Base-by-base conservation (phyloP, 257 asterid species). In the Rauvolfia tetraphylla region DNA sequence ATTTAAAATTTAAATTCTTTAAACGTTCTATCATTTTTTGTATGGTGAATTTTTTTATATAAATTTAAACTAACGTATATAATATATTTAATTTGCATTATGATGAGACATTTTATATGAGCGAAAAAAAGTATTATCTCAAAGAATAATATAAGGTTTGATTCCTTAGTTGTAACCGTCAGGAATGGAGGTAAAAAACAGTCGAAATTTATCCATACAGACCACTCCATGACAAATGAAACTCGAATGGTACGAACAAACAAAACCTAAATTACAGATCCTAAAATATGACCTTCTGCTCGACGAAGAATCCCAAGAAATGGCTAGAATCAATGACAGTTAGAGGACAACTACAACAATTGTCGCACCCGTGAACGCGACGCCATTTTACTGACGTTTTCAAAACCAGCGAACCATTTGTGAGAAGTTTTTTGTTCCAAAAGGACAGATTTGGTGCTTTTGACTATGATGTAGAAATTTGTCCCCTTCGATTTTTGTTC, bases 261-360 rank as follows among this genome's bases (percentile, higher is more conserved):
- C 51, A 22, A 6, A 56, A 78, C 61, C 41, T 7, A 34, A 27
- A 38, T 42, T 62, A 49, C 65, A 72, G 71, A 33, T 20, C 81
- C 82, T 38, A 71, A 78, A 42, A 42, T 72, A 74, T 38, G 29
- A 31, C 71, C 62, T 70, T 77, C 27, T 9, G 51, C 46, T 48
- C 66, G 85, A 75, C 85, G 91, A 83, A 71, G 71, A 80, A 80
- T 78, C 86, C 77, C n/a, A 83, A 9, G 81, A 54, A 65, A 61
- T 44, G 49, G 78, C 56, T 54, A 23, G 62, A 68, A 14, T 49
- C 70, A 81, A 74, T 67, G 44, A 27, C 59, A 57, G 68, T 25
- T 75, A 62, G n/a, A 46, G n/a, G 78, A 49, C 76, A 59, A 51
- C 8, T 41, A 33, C 14, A 72, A 23, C 14, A 46, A 63, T 76